Evolutionary conservation across 31 red algal species (phyloP), one percentile per base, ranked within the genome.

Genomic region (Endocladia muricata): DNA sequence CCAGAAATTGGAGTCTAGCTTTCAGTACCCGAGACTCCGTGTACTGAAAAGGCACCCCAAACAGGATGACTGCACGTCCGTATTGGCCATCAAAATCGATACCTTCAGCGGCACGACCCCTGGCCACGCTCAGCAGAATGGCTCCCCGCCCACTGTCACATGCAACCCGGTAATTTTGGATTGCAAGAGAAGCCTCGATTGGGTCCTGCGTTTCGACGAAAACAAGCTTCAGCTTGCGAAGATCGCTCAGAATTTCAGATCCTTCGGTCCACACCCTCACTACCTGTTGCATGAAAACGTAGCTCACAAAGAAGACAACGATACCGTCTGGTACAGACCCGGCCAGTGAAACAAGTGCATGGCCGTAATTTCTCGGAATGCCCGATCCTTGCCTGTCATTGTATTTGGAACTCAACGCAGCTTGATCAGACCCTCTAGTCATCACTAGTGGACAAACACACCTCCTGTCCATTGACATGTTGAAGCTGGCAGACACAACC

Each of bases 1-100:
- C 79, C 49, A 93, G 59, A 74, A 88, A 97, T 56, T 90, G 90
- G 7, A 97, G 63, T 30, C 94, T 60, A 1, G 94, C 94, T 3
- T 91, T 91, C 56, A 97, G 63, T 25, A 93, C 85, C 32, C 94
- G 80, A 15, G 79, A 86, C 38, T 97, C 94, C 19, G 94, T 97
- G 80, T 97, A 97, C 49, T 97, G 94, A 78, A 97, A 97, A 44
- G 94, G 94, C 26, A 97, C 94, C 15, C 94, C 94, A n/a, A 97
- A 61, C 26, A 97, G 67, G 37, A 97, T 85, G 48, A 97, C 90
- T 0, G 83, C 84, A 13, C 90, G 71, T 15, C 94, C 94, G 41
- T 97, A 97, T 67, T 93, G 89, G 29, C 85, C 78, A 62, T 93
- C 89, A 82, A 97, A 97, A 64, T 93, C 84, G 56, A 97, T 97